Conservation (phyloP, 108 stramenopile genomes). For the Pseudonitzschia delicatissima region DNA sequence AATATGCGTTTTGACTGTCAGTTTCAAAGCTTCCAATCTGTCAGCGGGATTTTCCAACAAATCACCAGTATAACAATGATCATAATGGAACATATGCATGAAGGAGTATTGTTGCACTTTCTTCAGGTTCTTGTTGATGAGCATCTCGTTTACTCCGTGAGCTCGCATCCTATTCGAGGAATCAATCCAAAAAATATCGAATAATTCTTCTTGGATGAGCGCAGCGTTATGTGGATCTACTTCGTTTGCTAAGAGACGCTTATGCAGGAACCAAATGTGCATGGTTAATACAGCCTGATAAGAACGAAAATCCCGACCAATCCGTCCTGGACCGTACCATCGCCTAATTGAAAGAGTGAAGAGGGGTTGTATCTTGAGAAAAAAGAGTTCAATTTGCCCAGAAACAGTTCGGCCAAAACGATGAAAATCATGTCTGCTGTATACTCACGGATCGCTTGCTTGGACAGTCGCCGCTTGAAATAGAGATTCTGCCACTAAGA, state of each 20-base stretch:
- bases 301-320: slow-evolving; percentile 77
- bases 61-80: slow-evolving; percentile 74
- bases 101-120: slow-evolving; percentile 88
- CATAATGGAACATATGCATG: slow-evolving; percentile 75
- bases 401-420: too few species aligned
- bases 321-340: slow-evolving; percentile 73
- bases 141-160: slow-evolving; percentile 75
- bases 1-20: slow-evolving; percentile 30
- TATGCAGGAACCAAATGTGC: slow-evolving; percentile 92
- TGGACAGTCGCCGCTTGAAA: slow-evolving; percentile 68
- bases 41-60: slow-evolving; percentile 55
- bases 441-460: slow-evolving; percentile 65
- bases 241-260: slow-evolving; percentile 56
- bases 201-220: slow-evolving; percentile 86
- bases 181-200: slow-evolving; percentile 81
- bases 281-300: slow-evolving; percentile 82
- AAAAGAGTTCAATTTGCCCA: too few species aligned
- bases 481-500: slow-evolving; percentile 57
- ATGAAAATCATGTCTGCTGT: background rate
- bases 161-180: slow-evolving; percentile 73
- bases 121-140: slow-evolving; percentile 82
- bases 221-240: slow-evolving; percentile 53
- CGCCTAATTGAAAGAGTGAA: slow-evolving; percentile 28
- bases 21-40: slow-evolving; percentile 58
- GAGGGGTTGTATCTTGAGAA: too few species aligned